Evolutionary conservation across 2,329 filamentous ascomycete genomes (phyloP).

Genomic region (Ophiostoma sp.): DNA sequence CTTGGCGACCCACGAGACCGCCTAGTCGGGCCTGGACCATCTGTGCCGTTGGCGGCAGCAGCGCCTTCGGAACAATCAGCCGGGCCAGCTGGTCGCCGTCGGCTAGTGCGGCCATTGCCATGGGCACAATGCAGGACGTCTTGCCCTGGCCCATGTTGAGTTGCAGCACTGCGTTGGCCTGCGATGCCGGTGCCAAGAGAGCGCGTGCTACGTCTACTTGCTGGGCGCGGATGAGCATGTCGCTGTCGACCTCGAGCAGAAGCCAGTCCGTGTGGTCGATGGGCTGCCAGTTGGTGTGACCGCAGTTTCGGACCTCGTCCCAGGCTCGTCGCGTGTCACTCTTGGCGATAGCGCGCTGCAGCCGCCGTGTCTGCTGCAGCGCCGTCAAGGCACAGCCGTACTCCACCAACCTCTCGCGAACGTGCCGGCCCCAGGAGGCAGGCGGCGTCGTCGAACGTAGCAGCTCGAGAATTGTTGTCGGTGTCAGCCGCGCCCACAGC

Average conservation of each 20-base stretch:
- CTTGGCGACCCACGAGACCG: conserved; percentile 46
- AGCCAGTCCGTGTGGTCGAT: conserved; percentile 55
- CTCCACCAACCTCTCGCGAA: conserved; percentile 38
- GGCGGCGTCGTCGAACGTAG: conserved; percentile 35
- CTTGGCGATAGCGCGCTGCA: conserved; percentile 34
- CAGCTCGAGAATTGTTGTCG: conserved; percentile 42
- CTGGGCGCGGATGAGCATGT: conserved; percentile 55
- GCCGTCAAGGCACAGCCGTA: conserved; percentile 42
- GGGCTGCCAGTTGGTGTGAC: conserved; percentile 54
- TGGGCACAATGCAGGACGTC: conserved; percentile 52
- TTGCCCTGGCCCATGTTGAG: conserved; percentile 63
- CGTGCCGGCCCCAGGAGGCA: conserved; percentile 31
- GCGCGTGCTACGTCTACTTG: conserved; percentile 58
- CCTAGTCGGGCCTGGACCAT: conserved; percentile 51
- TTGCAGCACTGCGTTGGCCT: conserved; percentile 55
- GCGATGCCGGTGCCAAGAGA: conserved; percentile 51
- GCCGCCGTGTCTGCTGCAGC: conserved; percentile 42
- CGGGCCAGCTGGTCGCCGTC: conserved; percentile 44
- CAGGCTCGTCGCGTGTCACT: conserved; percentile 30
- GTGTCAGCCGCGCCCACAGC: conserved; percentile 44
- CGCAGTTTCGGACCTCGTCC: conserved; percentile 43
- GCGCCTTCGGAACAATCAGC: conserved; percentile 51
- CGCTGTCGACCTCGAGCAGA: conserved; percentile 59
- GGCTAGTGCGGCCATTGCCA: conserved; percentile 44
- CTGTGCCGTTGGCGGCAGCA: conserved; percentile 54